Conservation (phyloP, 2,329 filamentous ascomycete genomes). For the Nothophoma quercina region DNA sequence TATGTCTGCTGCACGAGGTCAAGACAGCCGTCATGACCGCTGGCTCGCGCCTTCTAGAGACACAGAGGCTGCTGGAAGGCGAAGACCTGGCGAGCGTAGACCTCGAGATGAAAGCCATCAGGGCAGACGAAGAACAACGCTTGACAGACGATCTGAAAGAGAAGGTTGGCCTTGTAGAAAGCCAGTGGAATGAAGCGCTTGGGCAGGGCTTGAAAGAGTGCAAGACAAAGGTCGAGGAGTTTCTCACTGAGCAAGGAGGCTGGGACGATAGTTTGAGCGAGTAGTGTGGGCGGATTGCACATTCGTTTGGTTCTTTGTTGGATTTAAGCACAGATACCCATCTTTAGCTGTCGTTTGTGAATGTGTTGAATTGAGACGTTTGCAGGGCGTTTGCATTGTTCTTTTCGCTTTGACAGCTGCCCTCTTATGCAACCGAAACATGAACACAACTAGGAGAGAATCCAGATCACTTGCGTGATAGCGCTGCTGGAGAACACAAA, state of each 20-base stretch:
- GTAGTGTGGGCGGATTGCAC: slow-evolving; percentile 29
- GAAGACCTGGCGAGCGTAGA: slow-evolving; percentile 51
- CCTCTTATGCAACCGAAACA: too few species aligned
- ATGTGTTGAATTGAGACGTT: background rate
- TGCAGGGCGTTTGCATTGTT: background rate
- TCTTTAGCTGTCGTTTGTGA: slow-evolving; percentile 15
- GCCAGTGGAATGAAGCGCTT: slow-evolving; percentile 89
- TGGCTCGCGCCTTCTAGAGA: slow-evolving; percentile 71
- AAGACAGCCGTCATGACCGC: slow-evolving; percentile 78
- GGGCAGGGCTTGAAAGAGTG: slow-evolving; percentile 77
- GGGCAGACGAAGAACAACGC: slow-evolving; percentile 70
- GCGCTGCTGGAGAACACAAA: too few species aligned
- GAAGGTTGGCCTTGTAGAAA: slow-evolving; percentile 88
- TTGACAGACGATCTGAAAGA: slow-evolving; percentile 91
- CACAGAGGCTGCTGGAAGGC: slow-evolving; percentile 60
- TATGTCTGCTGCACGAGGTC: slow-evolving; percentile 90
- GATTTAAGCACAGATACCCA: slow-evolving; percentile 47
- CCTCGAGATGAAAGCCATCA: slow-evolving; percentile 63
- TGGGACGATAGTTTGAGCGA: slow-evolving; percentile 75
- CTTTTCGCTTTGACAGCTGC: too few species aligned
- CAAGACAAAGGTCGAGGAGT: slow-evolving; percentile 76
- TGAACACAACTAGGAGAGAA: too few species aligned
- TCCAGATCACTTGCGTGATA: too few species aligned
- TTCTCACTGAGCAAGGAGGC: slow-evolving; percentile 78
- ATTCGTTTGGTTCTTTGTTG: slow-evolving; percentile 26